A percentile compares a stretch with the other conserved stretches of the same genome.
These are phyloP conservation scores for Rhizopogon vesiculosus DNA, from an alignment of 768 basidiomycete genomes.

Conservation along the genomic window DNA sequence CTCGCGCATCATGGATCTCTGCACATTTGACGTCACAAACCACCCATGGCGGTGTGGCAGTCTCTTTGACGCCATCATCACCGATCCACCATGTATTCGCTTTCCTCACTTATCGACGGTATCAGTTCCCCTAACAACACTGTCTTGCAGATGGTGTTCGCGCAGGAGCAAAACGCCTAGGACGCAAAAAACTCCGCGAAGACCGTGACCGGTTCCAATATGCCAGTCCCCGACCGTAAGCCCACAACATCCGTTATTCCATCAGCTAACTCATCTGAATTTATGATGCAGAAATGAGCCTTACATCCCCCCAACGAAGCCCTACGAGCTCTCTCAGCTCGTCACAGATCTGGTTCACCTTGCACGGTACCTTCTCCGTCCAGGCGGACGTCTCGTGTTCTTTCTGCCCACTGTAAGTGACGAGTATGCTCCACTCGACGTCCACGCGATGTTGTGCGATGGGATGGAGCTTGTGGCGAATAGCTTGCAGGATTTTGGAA, in stretches of 20 bases:
- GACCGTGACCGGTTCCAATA: slow-evolving; percentile 17
- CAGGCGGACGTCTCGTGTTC: slow-evolving; percentile 87
- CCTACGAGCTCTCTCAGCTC: slow-evolving; percentile 87
- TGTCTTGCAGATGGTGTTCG: slow-evolving; percentile 77
- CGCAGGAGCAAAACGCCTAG: slow-evolving; percentile 79
- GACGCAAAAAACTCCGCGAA: slow-evolving; percentile 50
- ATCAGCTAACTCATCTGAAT: not conserved
- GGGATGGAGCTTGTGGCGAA: slow-evolving; percentile 90
- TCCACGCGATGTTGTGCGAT: slow-evolving; percentile 70
- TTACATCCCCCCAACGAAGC: slow-evolving; percentile 86
- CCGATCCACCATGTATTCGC: slow-evolving; percentile 86
- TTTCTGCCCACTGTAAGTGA: slow-evolving; percentile 93
- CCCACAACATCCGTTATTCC: slow-evolving; percentile 4
- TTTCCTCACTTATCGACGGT: not conserved
- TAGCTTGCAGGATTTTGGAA: slow-evolving; percentile 89
- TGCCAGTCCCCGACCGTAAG: slow-evolving; percentile 41
- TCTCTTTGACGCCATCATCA: slow-evolving; percentile 91
- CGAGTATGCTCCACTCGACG: slow-evolving; percentile 84
- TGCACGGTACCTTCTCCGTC: slow-evolving; percentile 80
- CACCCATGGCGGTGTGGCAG: slow-evolving; percentile 88
- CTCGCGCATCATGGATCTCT: slow-evolving; percentile 72
- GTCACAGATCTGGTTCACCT: slow-evolving; percentile 77
- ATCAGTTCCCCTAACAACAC: slow-evolving; percentile 1
- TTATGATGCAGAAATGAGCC: slow-evolving; percentile 44
- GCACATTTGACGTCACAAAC: slow-evolving; percentile 90